A percentile compares a stretch with the other conserved stretches of the same genome.
Conservation (phyloP, 202 grass and related monocot genomes). For the Miscanthus sacchariflorus region DNA sequence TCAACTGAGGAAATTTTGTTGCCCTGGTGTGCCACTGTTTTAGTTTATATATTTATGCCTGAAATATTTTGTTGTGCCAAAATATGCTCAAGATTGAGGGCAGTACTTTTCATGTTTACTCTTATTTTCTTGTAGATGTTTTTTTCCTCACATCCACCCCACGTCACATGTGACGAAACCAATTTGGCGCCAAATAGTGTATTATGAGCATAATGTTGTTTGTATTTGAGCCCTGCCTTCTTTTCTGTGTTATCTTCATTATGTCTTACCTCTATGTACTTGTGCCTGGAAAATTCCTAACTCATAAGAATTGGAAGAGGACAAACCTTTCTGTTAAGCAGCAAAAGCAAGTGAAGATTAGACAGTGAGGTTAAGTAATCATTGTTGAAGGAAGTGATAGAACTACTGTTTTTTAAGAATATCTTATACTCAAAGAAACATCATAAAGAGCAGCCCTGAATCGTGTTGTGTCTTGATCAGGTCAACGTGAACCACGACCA, state of each 20-base stretch:
- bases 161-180: neutral
- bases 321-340: neutral
- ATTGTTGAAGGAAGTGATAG: neutral
- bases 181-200: neutral
- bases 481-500: neutral
- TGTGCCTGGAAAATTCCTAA: neutral
- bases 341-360: neutral
- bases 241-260: neutral
- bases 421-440: neutral
- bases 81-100: slow-evolving; percentile 6
- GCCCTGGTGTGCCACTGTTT: neutral
- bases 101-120: neutral
- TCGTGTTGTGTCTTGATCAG: neutral
- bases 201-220: neutral
- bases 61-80: neutral
- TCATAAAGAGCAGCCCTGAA: neutral
- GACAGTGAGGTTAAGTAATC: neutral
- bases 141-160: neutral
- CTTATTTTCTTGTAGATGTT: neutral
- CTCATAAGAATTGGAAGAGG: neutral
- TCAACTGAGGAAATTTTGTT: neutral
- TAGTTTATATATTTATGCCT: neutral
- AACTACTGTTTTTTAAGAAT: neutral
- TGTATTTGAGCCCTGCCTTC: neutral
- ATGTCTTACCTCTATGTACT: neutral